Conservation (phyloP, 768 basidiomycete species). For the Neoboletus brunneissimus region DNA sequence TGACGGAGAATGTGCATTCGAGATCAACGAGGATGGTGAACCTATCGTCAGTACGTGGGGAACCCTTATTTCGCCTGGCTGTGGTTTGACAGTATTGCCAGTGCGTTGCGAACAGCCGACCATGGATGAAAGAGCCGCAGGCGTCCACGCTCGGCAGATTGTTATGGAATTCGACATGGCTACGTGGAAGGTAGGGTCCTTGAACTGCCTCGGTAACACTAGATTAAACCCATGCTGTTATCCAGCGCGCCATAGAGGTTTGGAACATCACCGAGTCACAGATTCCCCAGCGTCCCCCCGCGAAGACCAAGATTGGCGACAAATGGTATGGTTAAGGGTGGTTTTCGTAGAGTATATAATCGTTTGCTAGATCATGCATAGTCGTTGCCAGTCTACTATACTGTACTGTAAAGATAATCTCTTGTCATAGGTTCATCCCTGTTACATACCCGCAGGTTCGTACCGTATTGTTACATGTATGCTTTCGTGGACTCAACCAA, state of each 20-base stretch:
- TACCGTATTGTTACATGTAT: neutral
- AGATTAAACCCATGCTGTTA: neutral
- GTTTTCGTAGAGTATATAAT: neutral
- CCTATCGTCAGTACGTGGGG: constrained; percentile 66
- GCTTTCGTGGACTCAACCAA: neutral
- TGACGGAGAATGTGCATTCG: constrained; percentile 76
- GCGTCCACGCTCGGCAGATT: constrained; percentile 75
- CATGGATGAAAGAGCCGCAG: constrained; percentile 58
- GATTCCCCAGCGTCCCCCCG: constrained; percentile 72
- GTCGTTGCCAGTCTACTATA: constrained; percentile 7
- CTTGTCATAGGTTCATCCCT: neutral
- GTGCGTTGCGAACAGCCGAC: constrained; percentile 64
- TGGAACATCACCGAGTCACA: constrained; percentile 75
- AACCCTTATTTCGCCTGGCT: neutral
- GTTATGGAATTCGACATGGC: constrained; percentile 91
- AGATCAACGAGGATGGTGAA: constrained; percentile 64
- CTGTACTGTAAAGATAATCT: constrained; percentile 18
- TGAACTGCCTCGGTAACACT: neutral
- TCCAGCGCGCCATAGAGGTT: constrained; percentile 80
- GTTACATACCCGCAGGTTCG: neutral
- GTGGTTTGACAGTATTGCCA: constrained; percentile 24
- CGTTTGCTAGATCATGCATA: constrained; percentile 1
- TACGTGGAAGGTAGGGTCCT: constrained; percentile 71
- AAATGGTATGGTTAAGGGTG: constrained; percentile 66
- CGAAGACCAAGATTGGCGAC: constrained; percentile 52